Percentiles rank a stretch among this genome's conserved stretches.
These are phyloP conservation scores for Lachnellula suecica DNA, from an alignment of 2,329 filamentous ascomycete genomes.

Conservation along the genomic window DNA sequence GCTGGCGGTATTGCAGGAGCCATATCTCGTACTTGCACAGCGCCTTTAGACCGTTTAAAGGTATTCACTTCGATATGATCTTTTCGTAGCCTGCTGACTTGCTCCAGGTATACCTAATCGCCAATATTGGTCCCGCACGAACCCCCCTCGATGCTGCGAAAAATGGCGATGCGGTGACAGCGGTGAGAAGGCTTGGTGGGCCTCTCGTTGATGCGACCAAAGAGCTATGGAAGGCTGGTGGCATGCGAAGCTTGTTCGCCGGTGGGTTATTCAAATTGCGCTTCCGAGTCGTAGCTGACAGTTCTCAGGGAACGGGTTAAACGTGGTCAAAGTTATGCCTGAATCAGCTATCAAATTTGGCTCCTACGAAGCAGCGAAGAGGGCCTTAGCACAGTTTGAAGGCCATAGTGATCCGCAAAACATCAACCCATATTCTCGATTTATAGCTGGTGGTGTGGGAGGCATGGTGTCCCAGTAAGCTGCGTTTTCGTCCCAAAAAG, in stretches of 20 bases:
- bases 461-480: constrained; percentile 89
- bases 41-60: constrained; percentile 93
- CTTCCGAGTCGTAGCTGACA: constrained; percentile 15
- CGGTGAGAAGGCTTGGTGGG: constrained; percentile 62
- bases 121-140: constrained; percentile 69
- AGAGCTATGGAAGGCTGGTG: constrained; percentile 83
- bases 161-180: constrained; percentile 64
- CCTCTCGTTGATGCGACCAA: constrained; percentile 73
- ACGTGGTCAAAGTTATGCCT: constrained; percentile 97
- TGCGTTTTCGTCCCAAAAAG: constrained; percentile 33
- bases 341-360: constrained; percentile 99
- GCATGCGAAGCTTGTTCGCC: constrained; percentile 86
- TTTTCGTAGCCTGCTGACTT: neutral
- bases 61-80: neutral
- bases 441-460: constrained; percentile 84
- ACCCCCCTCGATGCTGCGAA: constrained; percentile 66
- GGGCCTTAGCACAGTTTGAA: constrained; percentile 80
- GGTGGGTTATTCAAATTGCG: constrained; percentile 55
- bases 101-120: constrained; percentile 78
- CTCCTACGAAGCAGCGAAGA: constrained; percentile 93
- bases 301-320: constrained; percentile 83
- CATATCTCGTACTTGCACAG: constrained; percentile 91
- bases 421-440: constrained; percentile 84
- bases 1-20: constrained; percentile 93
- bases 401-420: constrained; percentile 79